Evolutionary conservation across 2,329 filamentous ascomycete genomes (phyloP), one percentile per base, ranked within the genome.

Genomic region (Juglanconis oblonga): DNA sequence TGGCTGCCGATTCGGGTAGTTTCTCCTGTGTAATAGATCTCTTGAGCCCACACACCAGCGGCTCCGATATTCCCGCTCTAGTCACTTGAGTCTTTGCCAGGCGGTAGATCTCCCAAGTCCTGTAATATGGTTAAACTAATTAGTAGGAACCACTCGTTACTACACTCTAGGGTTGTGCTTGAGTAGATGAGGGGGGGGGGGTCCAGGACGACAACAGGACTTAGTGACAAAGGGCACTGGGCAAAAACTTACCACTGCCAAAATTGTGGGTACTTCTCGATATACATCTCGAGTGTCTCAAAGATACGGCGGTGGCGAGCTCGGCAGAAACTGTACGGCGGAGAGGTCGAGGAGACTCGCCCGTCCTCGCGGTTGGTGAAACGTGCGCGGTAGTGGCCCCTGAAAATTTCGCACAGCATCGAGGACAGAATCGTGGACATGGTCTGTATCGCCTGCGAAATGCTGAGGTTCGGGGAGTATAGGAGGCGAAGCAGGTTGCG

Each of bases 381-480:
- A 3, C 50, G 47, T 31, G 55, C 55, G 40, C 55, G 36, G 31
- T 51, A 35, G n/a, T 57, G 55, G 4, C 55, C 45, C 7, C 55
- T 8, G 55, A 57, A 57, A 9, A 57, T 44, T 10, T 57, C 55
- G 24, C 55, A 40, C 10, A 57, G 55, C 55, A 57, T 57, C 17
- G 24, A 40, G 10, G 47, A 57, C 17, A 57, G 33, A 5, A 51
- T n/a, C 7, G 35, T 57, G 4, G 55, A 57, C 17, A 33, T 52
- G 4, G 35, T 52, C 47, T 52, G 36, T 4, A 57, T 31, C 10
- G 55, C 47, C 3, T 57, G n/a, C 7, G 35, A 3, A 6, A 57
- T 44, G 9, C 8, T 68, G 72, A 52, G 33, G 24, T 17, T 11
- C 6, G 35, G 17, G 5, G 47, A 47, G 9, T 44, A 36, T 9